phyloP scores from a whole-genome alignment of 805 yeast species.

The Candida hungchunana region DNA sequence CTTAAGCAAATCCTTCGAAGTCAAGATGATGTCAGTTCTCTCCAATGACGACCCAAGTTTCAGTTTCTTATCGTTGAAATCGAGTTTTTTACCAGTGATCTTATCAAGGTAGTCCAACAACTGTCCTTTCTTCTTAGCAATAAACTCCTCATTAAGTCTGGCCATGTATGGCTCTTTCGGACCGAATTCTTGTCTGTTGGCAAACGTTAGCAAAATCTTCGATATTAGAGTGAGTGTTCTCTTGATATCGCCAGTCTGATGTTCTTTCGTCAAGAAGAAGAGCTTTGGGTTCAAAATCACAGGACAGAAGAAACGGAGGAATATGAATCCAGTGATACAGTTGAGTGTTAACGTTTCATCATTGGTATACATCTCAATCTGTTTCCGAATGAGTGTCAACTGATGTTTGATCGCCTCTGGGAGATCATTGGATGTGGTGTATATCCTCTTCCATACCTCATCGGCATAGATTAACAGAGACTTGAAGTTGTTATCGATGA shows the following conservation, averaged over 20 bases:
- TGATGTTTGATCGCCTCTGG: constrained; percentile 65
- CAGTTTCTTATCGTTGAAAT: constrained; percentile 53
- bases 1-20: constrained; percentile 45
- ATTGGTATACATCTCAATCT: constrained; percentile 57
- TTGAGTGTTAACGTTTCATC: constrained; percentile 52
- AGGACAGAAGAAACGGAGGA: constrained; percentile 84
- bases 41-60: constrained; percentile 54
- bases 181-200: constrained; percentile 71
- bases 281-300: constrained; percentile 87
- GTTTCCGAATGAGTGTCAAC: constrained; percentile 56
- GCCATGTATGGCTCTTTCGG: constrained; percentile 81
- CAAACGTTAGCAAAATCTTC: constrained; percentile 71
- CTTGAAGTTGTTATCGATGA: constrained; percentile 43
- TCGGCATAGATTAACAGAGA: constrained; percentile 48
- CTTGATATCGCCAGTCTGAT: constrained; percentile 67
- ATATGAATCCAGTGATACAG: constrained; percentile 79
- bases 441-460: constrained; percentile 63
- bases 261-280: constrained; percentile 65
- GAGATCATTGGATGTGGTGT: constrained; percentile 64
- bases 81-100: constrained; percentile 66
- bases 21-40: constrained; percentile 50
- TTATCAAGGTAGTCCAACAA: constrained; percentile 66
- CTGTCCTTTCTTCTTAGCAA: constrained; percentile 52
- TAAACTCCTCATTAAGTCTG: constrained; percentile 58
- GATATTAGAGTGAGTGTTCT: constrained; percentile 80